Evolutionary conservation across 495 filamentous ascomycete genomes (phyloP), one percentile per base, ranked within the genome.

Genomic region (Xylaria sp.): DNA sequence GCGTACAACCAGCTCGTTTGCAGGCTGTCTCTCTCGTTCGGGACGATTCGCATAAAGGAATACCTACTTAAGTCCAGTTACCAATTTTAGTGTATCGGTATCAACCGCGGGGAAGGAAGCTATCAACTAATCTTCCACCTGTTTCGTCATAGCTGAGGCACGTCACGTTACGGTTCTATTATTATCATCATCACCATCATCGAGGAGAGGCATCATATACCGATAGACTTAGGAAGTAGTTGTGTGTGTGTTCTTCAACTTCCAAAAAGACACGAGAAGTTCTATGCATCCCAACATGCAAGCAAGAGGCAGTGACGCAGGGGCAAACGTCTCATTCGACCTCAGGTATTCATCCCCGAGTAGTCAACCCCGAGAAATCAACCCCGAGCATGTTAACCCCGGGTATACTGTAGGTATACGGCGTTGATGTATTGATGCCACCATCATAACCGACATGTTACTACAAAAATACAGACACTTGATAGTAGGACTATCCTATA

Each of bases 261-360:
- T 15, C 19, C n/a, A n/a, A n/a, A 37, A 59, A 52, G 5, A 3
- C 26, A 52, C 11, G 44, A 44, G 6, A 65, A 65, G 62, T 40
- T 50, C 33, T 41, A 15, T 67, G 33, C 64, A n/a, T 26, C 44
- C 43, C 44, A 29, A 50, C 17, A 65, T 65, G 62, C 62, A 50
- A 44, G 62, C 62, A 37, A 43, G 62, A 65, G 43, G 62, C 62
- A 19, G 31, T 24, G 62, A 65, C 44, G 62, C 62, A 65, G 62
- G 62, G 62, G 62, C 43, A 55, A 40, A 21, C 17, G 43, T 43
- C 48, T 40, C 9, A 5, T 67, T 55, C n/a, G 9, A n/a, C n/a
- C n/a, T n/a, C n/a, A n/a, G n/a, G n/a, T n/a, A n/a, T n/a, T n/a
- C n/a, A n/a, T n/a, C n/a, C n/a, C n/a, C n/a, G n/a, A n/a, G n/a